Base-by-base conservation (phyloP, 495 filamentous ascomycete species). In the Talaromyces borbonicus region DNA sequence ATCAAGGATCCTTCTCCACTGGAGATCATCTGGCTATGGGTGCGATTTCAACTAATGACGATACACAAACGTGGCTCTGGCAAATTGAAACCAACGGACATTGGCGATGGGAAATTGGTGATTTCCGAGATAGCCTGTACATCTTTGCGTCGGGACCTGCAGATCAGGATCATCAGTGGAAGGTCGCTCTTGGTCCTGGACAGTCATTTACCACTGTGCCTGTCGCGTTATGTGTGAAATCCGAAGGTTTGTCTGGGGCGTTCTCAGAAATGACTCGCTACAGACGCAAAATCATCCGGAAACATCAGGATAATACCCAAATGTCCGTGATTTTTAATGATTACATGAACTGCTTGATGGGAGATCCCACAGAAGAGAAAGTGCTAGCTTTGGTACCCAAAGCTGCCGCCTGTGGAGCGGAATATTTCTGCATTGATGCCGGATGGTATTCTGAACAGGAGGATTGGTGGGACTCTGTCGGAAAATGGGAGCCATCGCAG, bases 331-430 rank as follows among this genome's bases (percentile, higher is more conserved):
- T 60, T 19, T 60, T 60, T 46, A 60, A 57, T 32, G 57, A 59
- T 25, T 59, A 59, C 20, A 59, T 59, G 56, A 60, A 60, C 35
- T 60, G 57, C 25, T 51, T 57, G 6, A 57, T 60, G 55, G 57
- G 57, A 11, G 57, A 60, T 42, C 52, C 55, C 6, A 53, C 52
- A 7, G 52, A 57, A 16, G 43, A 53, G 31, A 60, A 60, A 41
- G 52, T 60, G 14, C 27, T 52, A 0, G 50, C 57, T 2, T 45
- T 60, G n/a, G 16, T 57, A 4, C 46, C 53, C 3, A 50, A 52
- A 1, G 54, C 52, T 8, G 36, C 40, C 1, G 2, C n/a, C 5
- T 29, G 33, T 1, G 54, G 54, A 5, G 54, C 54, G 0, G 52
- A 60, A 33, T 60, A 55, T 43, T 60, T 60, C 27, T 52, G 55